These are phyloP conservation scores for Apophysomyces elegans DNA, from an alignment of 371 early-diverging fungal species.

Conservation along the genomic window DNA sequence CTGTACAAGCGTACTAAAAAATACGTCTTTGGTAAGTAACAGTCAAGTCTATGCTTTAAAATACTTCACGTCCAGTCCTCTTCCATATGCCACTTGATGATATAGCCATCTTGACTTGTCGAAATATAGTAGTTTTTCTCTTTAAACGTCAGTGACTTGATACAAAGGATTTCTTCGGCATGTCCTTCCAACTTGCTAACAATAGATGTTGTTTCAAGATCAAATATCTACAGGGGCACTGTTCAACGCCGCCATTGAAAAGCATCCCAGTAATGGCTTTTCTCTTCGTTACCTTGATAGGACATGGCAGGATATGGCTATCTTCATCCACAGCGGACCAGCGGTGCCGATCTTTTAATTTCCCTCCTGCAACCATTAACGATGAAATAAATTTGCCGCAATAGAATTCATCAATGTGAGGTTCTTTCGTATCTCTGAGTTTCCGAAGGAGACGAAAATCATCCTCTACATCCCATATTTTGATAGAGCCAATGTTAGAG, in stretches of 20 bases:
- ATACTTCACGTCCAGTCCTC: slow-evolving; percentile 68
- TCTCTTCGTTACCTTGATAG: slow-evolving; percentile 65
- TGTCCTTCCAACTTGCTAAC: slow-evolving; percentile 78
- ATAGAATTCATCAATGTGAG: slow-evolving; percentile 89
- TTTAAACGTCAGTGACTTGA: slow-evolving; percentile 75
- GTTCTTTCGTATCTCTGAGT: slow-evolving; percentile 77
- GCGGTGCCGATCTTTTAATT: slow-evolving; percentile 79
- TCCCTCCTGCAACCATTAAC: slow-evolving; percentile 42
- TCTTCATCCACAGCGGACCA: slow-evolving; percentile 91
- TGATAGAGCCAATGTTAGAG: slow-evolving; percentile 77
- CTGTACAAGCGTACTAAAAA: slow-evolving; percentile 48
- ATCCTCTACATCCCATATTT: slow-evolving; percentile 79
- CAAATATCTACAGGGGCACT: slow-evolving; percentile 62
- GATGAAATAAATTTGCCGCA: slow-evolving; percentile 75
- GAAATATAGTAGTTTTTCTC: slow-evolving; percentile 82
- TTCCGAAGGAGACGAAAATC: slow-evolving; percentile 68
- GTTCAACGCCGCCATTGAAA: neutral
- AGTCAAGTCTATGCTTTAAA: neutral
- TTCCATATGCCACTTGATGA: slow-evolving; percentile 85
- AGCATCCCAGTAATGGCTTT: neutral
- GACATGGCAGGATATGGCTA: slow-evolving; percentile 89
- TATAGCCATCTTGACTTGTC: slow-evolving; percentile 93
- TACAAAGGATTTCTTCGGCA: slow-evolving; percentile 83
- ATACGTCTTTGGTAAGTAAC: neutral
- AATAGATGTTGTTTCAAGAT: slow-evolving; percentile 73